phyloP scores from a whole-genome alignment of 148 eudicot species.

The Tetragonia tetragonoides region DNA sequence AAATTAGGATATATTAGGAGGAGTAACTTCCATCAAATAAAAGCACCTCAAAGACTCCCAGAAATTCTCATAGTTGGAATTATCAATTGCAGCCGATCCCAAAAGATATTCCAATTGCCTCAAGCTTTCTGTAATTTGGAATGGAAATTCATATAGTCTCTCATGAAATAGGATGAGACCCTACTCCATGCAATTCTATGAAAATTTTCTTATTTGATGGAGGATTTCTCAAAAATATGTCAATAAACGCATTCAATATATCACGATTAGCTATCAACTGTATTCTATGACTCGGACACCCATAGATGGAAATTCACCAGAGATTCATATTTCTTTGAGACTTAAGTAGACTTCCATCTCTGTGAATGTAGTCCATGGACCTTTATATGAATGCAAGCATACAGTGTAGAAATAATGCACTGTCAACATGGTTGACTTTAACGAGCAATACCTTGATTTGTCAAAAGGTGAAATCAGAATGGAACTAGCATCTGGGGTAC shows the following conservation, averaged over 20 bases:
- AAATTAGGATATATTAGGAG: background rate
- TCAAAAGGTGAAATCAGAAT: constrained; percentile 83
- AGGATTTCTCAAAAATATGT: background rate
- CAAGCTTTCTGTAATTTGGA: background rate
- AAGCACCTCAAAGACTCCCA: background rate
- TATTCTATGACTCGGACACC: background rate
- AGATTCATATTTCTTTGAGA: background rate
- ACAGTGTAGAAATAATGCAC: constrained; percentile 13
- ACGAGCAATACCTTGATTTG: constrained; percentile 73
- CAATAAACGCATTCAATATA: background rate
- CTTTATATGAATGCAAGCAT: background rate
- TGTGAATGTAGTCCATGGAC: background rate
- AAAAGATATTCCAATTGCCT: background rate
- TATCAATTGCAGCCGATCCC: background rate
- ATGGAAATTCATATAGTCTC: background rate
- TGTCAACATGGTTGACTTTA: constrained; percentile 9
- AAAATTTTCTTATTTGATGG: background rate
- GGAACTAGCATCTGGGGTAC: constrained; percentile 84
- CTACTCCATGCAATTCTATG: background rate
- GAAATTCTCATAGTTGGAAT: background rate
- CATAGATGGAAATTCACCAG: background rate
- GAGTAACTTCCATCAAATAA: background rate
- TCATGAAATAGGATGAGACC: background rate
- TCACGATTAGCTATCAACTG: background rate
- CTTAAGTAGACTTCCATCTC: background rate